A percentile compares a stretch with the other conserved stretches of the same genome.
These are phyloP conservation scores for Sclerotinia glacialis DNA, from an alignment of 2,329 filamentous ascomycete species.

Conservation along the genomic window DNA sequence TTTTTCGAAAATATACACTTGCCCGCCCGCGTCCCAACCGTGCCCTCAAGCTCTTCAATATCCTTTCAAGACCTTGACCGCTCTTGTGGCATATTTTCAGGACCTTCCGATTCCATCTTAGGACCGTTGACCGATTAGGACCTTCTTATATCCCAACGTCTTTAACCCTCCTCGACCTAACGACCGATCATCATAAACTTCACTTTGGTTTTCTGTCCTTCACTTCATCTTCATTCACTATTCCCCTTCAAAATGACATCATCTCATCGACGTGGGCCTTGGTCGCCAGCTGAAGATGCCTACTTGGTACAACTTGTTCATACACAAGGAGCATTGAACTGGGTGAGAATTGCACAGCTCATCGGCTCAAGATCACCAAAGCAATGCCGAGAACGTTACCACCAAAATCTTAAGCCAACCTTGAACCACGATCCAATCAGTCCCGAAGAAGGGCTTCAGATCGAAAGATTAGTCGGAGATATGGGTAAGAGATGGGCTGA, in stretches of 20 bases:
- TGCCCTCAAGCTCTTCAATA: slow-evolving; percentile 20
- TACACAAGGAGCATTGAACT: slow-evolving; percentile 75
- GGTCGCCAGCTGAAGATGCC: slow-evolving; percentile 75
- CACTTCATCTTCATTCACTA: neutral
- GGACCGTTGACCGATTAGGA: slow-evolving; percentile 8
- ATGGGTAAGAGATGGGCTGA: slow-evolving; percentile 91
- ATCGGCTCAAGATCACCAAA: slow-evolving; percentile 81
- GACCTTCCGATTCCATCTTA: slow-evolving; percentile 2
- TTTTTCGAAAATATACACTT: slow-evolving; percentile 6
- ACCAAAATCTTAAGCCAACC: slow-evolving; percentile 83
- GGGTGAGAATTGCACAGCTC: slow-evolving; percentile 78
- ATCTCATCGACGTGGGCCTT: slow-evolving; percentile 71
- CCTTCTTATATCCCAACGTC: slow-evolving; percentile 21
- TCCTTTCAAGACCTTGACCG: slow-evolving; percentile 14
- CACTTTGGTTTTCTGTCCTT: slow-evolving; percentile 6
- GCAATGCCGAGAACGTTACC: slow-evolving; percentile 90
- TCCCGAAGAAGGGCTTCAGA: slow-evolving; percentile 65
- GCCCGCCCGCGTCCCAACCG: slow-evolving; percentile 18
- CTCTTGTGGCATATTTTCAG: slow-evolving; percentile 19
- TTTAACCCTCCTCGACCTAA: slow-evolving; percentile 9
- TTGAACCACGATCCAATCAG: slow-evolving; percentile 74
- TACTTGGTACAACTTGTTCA: slow-evolving; percentile 68
- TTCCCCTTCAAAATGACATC: slow-evolving; percentile 32
- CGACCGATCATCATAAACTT: slow-evolving; percentile 9
- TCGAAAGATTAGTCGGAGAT: slow-evolving; percentile 72